These are phyloP conservation scores for Phytophthora palmivora DNA, from an alignment of 352 stramenopile genomes.

Conservation along the genomic window DNA sequence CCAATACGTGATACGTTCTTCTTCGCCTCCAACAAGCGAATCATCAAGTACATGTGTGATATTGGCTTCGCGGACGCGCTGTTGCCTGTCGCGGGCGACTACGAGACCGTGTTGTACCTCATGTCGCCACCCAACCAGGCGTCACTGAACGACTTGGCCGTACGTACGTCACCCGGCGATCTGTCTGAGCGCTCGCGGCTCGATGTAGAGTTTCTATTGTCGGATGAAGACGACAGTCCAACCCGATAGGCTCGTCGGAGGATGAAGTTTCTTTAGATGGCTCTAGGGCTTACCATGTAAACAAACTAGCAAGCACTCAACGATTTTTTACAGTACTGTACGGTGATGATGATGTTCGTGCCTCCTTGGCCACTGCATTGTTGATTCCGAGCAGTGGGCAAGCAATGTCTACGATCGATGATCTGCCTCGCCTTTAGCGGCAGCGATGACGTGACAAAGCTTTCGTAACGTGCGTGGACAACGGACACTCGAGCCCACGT, in stretches of 20 bases:
- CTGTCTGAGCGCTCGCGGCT: constrained; percentile 35
- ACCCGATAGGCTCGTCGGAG: neutral
- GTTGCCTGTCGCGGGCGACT: constrained; percentile 39
- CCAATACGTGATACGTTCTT: constrained; percentile 53
- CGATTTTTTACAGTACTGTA: constrained; percentile 5
- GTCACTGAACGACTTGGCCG: constrained; percentile 45
- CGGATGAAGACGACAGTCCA: constrained; percentile 29
- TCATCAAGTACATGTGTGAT: constrained; percentile 57
- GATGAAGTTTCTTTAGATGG: neutral
- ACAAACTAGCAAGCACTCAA: constrained; percentile 26
- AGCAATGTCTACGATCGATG: neutral
- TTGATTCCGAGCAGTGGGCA: neutral
- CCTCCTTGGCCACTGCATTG: constrained; percentile 6
- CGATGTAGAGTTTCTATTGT: constrained; percentile 50
- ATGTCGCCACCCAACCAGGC: constrained; percentile 40
- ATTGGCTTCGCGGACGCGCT: constrained; percentile 48
- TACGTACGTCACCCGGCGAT: constrained; percentile 37
- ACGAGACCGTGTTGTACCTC: constrained; percentile 45
- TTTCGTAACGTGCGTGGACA: constrained; percentile 12
- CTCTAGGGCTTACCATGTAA: constrained; percentile 22
- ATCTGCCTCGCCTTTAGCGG: constrained; percentile 12
- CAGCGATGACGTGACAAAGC: constrained; percentile 10
- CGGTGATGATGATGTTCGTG: neutral
- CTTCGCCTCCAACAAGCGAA: constrained; percentile 44
- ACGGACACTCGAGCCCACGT: no score